Conservation (phyloP, 768 basidiomycete genomes). For the Hygrophoropsis aurantiaca region DNA sequence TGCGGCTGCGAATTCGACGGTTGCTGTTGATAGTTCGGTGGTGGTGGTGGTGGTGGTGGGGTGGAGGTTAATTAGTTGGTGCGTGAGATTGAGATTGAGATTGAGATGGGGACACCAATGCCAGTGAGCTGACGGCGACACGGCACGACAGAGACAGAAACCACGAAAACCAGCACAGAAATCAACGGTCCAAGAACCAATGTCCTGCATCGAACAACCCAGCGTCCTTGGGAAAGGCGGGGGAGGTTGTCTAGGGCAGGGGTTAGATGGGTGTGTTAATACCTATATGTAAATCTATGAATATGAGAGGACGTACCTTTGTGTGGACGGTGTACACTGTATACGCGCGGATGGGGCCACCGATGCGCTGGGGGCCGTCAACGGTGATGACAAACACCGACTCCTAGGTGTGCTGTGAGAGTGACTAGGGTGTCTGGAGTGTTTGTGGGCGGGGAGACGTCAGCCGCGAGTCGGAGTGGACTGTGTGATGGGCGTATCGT, state of each 20-base stretch:
- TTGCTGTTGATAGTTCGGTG: constrained; percentile 73
- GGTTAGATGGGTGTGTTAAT: background rate
- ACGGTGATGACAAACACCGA: constrained; percentile 86
- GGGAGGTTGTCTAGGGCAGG: constrained; percentile 71
- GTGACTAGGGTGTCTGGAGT: background rate
- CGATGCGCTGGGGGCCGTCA: constrained; percentile 94
- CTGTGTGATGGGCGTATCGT: constrained; percentile 66
- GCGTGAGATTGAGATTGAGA: too few relatives aligned
- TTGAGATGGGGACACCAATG: too few relatives aligned
- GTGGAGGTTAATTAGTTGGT: too few relatives aligned
- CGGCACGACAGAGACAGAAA: constrained; percentile 95
- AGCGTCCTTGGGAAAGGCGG: constrained; percentile 79
- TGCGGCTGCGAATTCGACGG: too few relatives aligned
- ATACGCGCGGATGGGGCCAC: constrained; percentile 91
- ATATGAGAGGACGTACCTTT: constrained; percentile 45
- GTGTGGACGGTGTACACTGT: constrained; percentile 98
- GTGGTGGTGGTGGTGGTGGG: too few relatives aligned
- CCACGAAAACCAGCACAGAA: constrained; percentile 93
- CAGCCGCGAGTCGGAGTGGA: constrained; percentile 20
- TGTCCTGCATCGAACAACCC: too few relatives aligned
- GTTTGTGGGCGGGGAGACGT: constrained; percentile 27
- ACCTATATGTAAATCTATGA: background rate
- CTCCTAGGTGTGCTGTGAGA: constrained; percentile 24
- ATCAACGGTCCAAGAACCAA: too few relatives aligned
- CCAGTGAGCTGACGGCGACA: constrained; percentile 64